Evolutionary conservation across 495 filamentous ascomycete genomes (phyloP).

Genomic region (Aspergillus ostianus): DNA sequence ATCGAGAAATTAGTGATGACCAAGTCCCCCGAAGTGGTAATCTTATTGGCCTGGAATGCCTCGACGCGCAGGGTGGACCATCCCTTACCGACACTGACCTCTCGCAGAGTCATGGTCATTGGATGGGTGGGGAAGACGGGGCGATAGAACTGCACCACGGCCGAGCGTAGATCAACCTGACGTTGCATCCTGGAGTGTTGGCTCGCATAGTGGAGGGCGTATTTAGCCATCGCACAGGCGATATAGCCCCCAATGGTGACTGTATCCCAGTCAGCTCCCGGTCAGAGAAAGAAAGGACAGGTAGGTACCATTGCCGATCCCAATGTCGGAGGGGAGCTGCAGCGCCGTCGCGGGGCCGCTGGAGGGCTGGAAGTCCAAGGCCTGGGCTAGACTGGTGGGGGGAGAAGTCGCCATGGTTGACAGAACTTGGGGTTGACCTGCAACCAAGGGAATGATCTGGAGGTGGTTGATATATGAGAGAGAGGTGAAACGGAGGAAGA

Average conservation of each 20-base stretch:
- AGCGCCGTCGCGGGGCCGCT: background rate
- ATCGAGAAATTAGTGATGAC: too few species aligned
- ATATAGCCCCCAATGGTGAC: background rate
- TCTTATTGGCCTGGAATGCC: too few species aligned
- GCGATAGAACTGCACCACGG: background rate
- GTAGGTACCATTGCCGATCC: background rate
- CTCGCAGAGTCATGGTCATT: background rate
- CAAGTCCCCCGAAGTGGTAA: too few species aligned
- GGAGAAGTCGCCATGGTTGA: background rate
- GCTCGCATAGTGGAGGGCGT: background rate
- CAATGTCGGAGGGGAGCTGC: background rate
- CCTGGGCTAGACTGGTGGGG: background rate
- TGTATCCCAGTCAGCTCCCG: background rate
- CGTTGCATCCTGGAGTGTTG: background rate
- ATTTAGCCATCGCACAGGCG: background rate
- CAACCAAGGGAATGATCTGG: too few species aligned
- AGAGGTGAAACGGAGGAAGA: too few species aligned
- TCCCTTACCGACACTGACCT: constrained; percentile 1
- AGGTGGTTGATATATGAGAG: too few species aligned
- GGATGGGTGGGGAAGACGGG: background rate
- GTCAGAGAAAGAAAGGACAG: too few species aligned
- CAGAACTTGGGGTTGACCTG: too few species aligned
- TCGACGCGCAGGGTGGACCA: background rate
- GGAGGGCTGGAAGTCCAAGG: background rate
- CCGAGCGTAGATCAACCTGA: background rate